phyloP scores from a whole-genome alignment of 768 basidiomycete species.

The Russula ochroleuca region DNA sequence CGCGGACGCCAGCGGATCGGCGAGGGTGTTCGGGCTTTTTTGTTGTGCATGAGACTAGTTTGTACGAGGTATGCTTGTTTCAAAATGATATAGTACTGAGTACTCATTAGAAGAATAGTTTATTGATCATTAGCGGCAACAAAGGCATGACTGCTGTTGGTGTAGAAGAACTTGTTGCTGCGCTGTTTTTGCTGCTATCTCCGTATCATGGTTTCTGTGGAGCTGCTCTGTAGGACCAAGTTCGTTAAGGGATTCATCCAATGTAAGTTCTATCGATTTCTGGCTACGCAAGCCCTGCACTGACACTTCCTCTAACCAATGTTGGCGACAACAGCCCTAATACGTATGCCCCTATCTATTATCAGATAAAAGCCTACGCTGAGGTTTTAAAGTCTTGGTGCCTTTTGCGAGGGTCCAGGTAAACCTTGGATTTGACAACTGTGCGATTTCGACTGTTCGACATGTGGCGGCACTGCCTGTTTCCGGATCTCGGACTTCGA shows the following conservation, averaged over 20 bases:
- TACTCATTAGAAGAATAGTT: slow-evolving; percentile 56
- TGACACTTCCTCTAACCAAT: slow-evolving; percentile 47
- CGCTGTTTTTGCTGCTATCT: neutral
- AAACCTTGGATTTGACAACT: slow-evolving; percentile 58
- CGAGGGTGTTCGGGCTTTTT: slow-evolving; percentile 72
- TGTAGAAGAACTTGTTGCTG: neutral
- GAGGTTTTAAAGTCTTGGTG: slow-evolving; percentile 47
- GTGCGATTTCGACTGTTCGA: slow-evolving; percentile 69
- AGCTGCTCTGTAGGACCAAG: slow-evolving; percentile 67
- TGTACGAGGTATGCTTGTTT: slow-evolving; percentile 54
- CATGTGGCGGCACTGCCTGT: slow-evolving; percentile 67
- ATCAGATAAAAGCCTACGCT: neutral
- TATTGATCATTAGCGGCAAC: slow-evolving; percentile 78
- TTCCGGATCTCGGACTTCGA: slow-evolving; percentile 72
- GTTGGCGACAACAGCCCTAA: slow-evolving; percentile 79
- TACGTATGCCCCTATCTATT: slow-evolving; percentile 46
- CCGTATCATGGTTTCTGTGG: slow-evolving; percentile 47
- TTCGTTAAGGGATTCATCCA: slow-evolving; percentile 75
- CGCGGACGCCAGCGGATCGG: slow-evolving; percentile 52
- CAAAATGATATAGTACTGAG: neutral
- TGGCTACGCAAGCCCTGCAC: slow-evolving; percentile 21
- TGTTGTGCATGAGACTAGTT: slow-evolving; percentile 74
- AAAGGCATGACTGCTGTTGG: slow-evolving; percentile 81
- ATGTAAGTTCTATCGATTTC: slow-evolving; percentile 40
- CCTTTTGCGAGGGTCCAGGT: slow-evolving; percentile 76